Evolutionary conservation across 2,329 filamentous ascomycete species (phyloP).

Genomic region (Neoarthrinium moseri): DNA sequence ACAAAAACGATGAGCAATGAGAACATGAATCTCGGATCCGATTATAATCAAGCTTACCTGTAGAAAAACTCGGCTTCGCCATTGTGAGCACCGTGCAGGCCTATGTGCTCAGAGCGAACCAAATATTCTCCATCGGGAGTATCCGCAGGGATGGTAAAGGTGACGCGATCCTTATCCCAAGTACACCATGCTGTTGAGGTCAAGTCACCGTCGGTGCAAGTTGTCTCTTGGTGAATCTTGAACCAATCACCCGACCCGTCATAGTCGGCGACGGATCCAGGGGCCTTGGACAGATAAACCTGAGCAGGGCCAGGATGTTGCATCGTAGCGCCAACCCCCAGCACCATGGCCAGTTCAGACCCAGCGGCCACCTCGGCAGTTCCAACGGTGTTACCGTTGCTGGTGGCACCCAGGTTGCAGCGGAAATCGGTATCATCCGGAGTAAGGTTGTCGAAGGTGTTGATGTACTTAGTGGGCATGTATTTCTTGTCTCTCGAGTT

Average conservation of each 20-base stretch:
- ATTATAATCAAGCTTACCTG: slow-evolving; percentile 25
- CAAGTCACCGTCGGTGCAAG: background rate
- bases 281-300: slow-evolving; percentile 1
- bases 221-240: background rate
- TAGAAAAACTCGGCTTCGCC: background rate
- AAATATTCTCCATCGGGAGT: background rate
- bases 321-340: background rate
- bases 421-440: slow-evolving; percentile 31
- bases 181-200: background rate
- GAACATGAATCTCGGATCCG: slow-evolving; percentile 45
- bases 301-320: background rate
- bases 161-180: background rate
- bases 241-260: slow-evolving; percentile 1
- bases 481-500: background rate
- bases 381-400: slow-evolving; percentile 18
- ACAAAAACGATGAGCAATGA: background rate
- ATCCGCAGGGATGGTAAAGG: background rate
- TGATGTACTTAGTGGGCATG: background rate
- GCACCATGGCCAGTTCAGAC: background rate
- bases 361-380: background rate
- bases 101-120: background rate
- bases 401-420: slow-evolving; percentile 37
- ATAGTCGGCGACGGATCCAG: background rate
- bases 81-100: background rate
- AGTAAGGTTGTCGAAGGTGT: background rate